Base-by-base conservation (phyloP, 192 early-diverging fungal genomes). In the Gigaspora rosea region DNA sequence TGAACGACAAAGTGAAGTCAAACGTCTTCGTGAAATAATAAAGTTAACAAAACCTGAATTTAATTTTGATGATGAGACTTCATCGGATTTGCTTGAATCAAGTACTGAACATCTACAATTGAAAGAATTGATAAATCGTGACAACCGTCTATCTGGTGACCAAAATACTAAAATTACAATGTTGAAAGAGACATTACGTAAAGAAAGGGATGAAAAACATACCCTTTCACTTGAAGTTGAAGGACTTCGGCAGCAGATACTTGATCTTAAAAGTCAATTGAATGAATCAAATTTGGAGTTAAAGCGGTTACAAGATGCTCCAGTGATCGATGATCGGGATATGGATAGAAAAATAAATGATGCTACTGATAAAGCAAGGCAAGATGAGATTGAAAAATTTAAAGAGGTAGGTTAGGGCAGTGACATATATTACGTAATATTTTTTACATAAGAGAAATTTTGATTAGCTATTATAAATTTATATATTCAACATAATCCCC, bases 1-100 rank as follows among this genome's bases (percentile, higher is more conserved):
- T 15, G 79, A 83, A 18, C 77, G 83, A 20, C 78, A 85, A 59
- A 72, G 80, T 15, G 73, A 71, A 56, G 79, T 54, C 16, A 71
- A 71, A 54, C 16, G 50, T 6, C 51, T 54, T 35, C 69, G 9
- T 27, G 69, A 71, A 71, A n/a, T 32, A 13, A 12, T 71, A 13
- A 50, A 71, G 50, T 18, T 4, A 51, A 15, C 8, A 54, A 71
- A 56, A 35, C 16, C 12, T 49, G 48, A 69, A 20, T n/a, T 18
- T 69, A 46, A 50, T 50, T 46, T 65, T 65, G 47, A 69, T 18
- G 20, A 16, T 65, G 63, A 46, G 41, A 7, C 41, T 36, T 3
- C 63, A 33, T 16, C 48, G 10, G 46, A 67, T 62, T 6, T 36
- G 18, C 36, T 41, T 10, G 46, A 67, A n/a, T 47, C 65, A 67